Evolutionary conservation across 805 yeast species (phyloP), one percentile per base, ranked within the genome.

Genomic region (Lipomyces japonicus): DNA sequence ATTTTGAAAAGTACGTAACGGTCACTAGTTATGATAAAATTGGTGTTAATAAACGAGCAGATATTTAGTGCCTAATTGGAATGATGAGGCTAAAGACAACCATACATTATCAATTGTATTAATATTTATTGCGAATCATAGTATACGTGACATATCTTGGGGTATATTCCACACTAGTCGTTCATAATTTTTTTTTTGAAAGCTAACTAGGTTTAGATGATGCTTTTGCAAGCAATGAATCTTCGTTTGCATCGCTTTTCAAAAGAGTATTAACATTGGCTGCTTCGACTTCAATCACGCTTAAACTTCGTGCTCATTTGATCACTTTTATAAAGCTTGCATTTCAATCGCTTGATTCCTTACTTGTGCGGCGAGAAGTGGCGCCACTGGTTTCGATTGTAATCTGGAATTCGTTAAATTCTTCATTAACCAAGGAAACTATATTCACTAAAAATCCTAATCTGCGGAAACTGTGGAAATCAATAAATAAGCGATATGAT

Each of bases 31-130:
- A 22, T 19, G 25, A 14, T 34, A n/a, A 61, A 51, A 63, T 70
- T 31, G 42, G 55, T 18, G 10, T 38, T n/a, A 18, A 9, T 28
- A 9, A 23, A 19, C 9, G 19, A 28, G 16, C 37, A 52, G 56
- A 40, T 54, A 28, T 26, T 62, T 73, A 12, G 77, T 79, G 80
- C 66, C 65, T 10, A 55, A 63, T 37, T 73, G 74, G 50, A 69
- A 70, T 42, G 63, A 63, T 9, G 76, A 74, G 50, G 65, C 69
- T 6, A 64, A 75, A 2, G 61, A 66, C 39, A 68, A 66, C 24
- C 79, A 76, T 56, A 62, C 75, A 3, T 69, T 70, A 32, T 58
- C 69, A 41, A 61, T 74, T 7, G 63, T 66, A 3, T 42, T 65
- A 25, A 28, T 66, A 10, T 14, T 61, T 2, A 48, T 46, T 5